Evolutionary conservation across 495 filamentous ascomycete species (phyloP).

Genomic region (Pyronema omphalodes): DNA sequence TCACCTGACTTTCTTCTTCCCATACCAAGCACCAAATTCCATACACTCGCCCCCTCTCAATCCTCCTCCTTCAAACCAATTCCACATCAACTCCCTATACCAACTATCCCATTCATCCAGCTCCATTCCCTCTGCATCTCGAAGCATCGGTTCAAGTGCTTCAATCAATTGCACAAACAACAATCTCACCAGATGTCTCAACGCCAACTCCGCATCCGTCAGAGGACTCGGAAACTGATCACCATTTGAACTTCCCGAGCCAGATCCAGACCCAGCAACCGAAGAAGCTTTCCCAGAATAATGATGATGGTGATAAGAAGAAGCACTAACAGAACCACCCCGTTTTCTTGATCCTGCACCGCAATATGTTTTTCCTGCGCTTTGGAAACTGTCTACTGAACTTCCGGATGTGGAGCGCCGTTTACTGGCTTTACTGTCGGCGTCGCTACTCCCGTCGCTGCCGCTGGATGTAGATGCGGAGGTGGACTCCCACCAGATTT

Average conservation of each 20-base stretch:
- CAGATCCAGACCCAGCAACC: background rate
- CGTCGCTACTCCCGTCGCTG: too few relatives aligned
- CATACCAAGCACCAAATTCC: constrained; percentile 92
- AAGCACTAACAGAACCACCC: background rate
- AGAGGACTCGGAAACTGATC: constrained; percentile 26
- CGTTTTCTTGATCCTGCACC: background rate
- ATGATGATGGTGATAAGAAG: background rate
- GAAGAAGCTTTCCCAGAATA: constrained; percentile 3
- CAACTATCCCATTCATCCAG: constrained; percentile 85
- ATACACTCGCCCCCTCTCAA: constrained; percentile 74
- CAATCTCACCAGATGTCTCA: constrained; percentile 60
- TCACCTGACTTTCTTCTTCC: constrained; percentile 34
- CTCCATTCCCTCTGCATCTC: constrained; percentile 66
- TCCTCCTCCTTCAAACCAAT: constrained; percentile 60
- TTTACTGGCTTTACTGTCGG: background rate
- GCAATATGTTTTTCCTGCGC: background rate
- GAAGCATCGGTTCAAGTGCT: constrained; percentile 62
- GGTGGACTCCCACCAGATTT: constrained; percentile 65
- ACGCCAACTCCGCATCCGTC: constrained; percentile 51
- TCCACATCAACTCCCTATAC: constrained; percentile 71
- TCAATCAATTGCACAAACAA: constrained; percentile 79
- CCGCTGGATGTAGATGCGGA: background rate
- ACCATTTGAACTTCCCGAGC: background rate
- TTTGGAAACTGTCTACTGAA: background rate
- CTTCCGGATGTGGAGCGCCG: background rate